Evolutionary conservation across 352 stramenopile species (phyloP).

Genomic region (Pythium angustatum): DNA sequence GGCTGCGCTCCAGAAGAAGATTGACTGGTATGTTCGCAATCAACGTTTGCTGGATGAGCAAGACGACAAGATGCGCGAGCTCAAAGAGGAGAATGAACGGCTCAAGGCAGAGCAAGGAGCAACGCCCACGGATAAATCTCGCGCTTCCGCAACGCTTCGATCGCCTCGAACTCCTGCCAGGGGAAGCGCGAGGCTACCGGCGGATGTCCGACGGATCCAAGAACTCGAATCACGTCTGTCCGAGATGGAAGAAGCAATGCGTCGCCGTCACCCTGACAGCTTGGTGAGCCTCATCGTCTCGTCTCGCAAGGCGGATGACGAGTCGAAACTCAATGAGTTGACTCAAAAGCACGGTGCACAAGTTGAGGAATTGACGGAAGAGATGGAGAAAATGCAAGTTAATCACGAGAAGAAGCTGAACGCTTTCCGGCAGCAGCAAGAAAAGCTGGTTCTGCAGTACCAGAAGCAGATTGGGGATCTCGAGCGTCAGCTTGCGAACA

Average conservation of each 20-base stretch:
- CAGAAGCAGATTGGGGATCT: conserved; percentile 60
- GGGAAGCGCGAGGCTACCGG: conserved; percentile 26
- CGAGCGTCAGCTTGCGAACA: conserved; percentile 39
- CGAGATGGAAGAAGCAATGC: conserved; percentile 81
- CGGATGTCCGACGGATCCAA: conserved; percentile 74
- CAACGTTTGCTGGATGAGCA: conserved; percentile 79
- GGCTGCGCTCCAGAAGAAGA: conserved; percentile 66
- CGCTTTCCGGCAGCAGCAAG: conserved; percentile 79
- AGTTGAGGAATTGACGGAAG: conserved; percentile 40
- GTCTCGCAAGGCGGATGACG: conserved; percentile 64
- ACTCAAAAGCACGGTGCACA: conserved; percentile 40
- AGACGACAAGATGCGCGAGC: conserved; percentile 52
- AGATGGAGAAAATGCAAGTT: conserved; percentile 50
- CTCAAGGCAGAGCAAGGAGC: conserved; percentile 7
- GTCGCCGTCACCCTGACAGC: conserved; percentile 72
- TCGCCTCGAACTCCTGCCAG: conserved; percentile 13
- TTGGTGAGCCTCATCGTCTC: conserved; percentile 78
- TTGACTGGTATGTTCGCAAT: conserved; percentile 87
- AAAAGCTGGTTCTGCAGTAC: conserved; percentile 73
- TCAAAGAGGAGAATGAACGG: conserved; percentile 33
- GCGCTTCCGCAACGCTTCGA: neutral
- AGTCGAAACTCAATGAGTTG: conserved; percentile 48
- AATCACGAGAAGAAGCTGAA: conserved; percentile 52
- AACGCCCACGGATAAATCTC: neutral
- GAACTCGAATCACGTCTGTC: conserved; percentile 63